phyloP scores from a whole-genome alignment of 208 protist genomes.

The Kentomonas sorsogonicus region DNA sequence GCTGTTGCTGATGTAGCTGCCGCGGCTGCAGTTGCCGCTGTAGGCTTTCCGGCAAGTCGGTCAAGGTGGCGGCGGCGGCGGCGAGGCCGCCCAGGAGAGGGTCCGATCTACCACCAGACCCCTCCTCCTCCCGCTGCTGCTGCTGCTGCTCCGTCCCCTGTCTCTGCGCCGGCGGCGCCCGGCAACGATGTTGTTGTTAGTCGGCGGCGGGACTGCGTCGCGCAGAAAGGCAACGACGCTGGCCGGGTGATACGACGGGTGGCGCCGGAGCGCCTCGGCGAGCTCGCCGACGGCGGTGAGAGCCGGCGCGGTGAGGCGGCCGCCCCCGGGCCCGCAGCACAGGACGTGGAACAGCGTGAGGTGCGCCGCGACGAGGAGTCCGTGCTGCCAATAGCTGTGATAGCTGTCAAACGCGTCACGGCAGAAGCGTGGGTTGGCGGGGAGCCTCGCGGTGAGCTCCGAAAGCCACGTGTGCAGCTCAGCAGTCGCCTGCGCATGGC shows the following conservation, averaged over 20 bases:
- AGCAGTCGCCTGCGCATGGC: no score
- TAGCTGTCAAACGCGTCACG: constrained; percentile 44
- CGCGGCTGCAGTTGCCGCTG: no score
- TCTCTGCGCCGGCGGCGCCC: no score
- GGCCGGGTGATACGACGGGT: constrained; percentile 63
- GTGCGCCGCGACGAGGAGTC: constrained; percentile 68
- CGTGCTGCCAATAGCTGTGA: constrained; percentile 70
- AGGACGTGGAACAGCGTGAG: constrained; percentile 37
- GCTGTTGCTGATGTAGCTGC: no score
- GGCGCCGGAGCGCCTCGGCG: constrained; percentile 41
- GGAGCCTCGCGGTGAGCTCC: constrained; percentile 44
- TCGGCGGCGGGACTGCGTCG: constrained; percentile 33
- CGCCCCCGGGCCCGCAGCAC: constrained; percentile 1
- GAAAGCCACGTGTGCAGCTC: no score
- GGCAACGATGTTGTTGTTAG: no score
- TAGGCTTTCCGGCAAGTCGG: no score
- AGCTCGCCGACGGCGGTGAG: constrained; percentile 59
- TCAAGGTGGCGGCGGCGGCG: constrained; percentile 34
- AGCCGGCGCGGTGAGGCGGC: constrained; percentile 17
- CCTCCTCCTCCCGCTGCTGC: no score
- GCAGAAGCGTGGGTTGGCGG: constrained; percentile 48
- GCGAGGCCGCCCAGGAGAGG: constrained; percentile 57
- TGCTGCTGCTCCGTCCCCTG: no score
- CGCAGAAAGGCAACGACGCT: constrained; percentile 55
- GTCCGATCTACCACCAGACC: no score